Base-by-base conservation (phyloP, 2,329 filamentous ascomycete genomes). In the Neonectria hederae region DNA sequence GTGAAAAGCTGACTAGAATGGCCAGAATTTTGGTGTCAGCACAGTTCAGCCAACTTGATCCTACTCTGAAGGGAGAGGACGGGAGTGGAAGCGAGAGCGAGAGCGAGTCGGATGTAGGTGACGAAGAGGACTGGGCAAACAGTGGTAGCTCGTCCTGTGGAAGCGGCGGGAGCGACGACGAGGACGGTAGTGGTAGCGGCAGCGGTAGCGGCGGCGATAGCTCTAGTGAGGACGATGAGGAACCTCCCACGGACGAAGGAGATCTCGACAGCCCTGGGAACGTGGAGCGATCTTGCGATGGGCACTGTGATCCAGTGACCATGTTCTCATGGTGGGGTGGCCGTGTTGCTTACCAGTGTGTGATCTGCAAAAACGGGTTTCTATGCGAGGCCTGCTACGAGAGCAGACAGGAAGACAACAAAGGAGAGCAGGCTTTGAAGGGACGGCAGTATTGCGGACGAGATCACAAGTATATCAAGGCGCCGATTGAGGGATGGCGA, bases 11-110 rank as follows among this genome's bases (percentile, higher is more conserved):
- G 2, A 26, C 52, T 3, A 53, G 59, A 13, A 55, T 66, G 48
- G 68, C 73, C 0, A 62, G 65, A 0, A 73, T 76, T 19, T 60
- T 75, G 2, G 42, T 65, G 0, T 76, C 74, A 0, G 73, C 73
- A 4, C 54, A 66, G 19, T 76, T 76, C 45, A 75, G 65, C 7
- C 60, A 58, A 1, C 45, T 76, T 1, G 64, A 67, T 19, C 62
- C 48, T 3, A 30, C 28, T 3, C 8, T 49, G 3, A 45, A 54
- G 4, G 21, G 54, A 1, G 64, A 63, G 4, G 60, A 62, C 7
- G 17, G 48, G 14, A 21, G 11, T 14, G 51, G 53, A 7, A 42
- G 26, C 2, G 19, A n/a, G 2, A 46, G 26, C 2, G 19, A 21
- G 2, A 46, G 13, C 17, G 30, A 24, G 11, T 30, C 32, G 2